Conservation (phyloP, 2,329 filamentous ascomycete species). For the Didymella glomerata region DNA sequence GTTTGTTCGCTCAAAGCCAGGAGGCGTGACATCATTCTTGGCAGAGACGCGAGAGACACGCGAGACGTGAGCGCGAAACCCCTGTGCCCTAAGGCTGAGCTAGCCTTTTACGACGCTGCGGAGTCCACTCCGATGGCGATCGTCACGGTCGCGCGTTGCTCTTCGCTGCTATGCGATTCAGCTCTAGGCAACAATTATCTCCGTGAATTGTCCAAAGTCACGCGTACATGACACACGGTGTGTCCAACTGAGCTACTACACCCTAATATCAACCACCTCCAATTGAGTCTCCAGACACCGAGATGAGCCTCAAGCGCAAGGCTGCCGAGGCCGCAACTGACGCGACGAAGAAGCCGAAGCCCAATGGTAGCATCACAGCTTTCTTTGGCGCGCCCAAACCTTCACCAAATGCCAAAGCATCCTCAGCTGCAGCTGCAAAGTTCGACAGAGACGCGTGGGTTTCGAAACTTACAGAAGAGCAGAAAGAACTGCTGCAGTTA, state of each 20-base stretch:
- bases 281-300: slow-evolving; percentile 8
- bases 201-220: not conserved
- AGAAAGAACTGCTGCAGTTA: slow-evolving; percentile 80
- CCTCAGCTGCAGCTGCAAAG: slow-evolving; percentile 44
- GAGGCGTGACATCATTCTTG: slow-evolving; percentile 32
- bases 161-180: slow-evolving; percentile 11
- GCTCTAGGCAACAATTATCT: slow-evolving; percentile 2
- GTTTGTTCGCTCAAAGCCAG: not conserved
- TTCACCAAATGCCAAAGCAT: slow-evolving; percentile 37
- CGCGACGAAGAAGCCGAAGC: slow-evolving; percentile 60
- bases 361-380: slow-evolving; percentile 81
- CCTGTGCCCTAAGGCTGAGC: slow-evolving; percentile 25
- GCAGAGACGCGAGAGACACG: slow-evolving; percentile 9
- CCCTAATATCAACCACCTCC: too few relatives aligned
- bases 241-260: not conserved
- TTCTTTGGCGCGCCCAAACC: slow-evolving; percentile 78
- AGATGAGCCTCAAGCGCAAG: slow-evolving; percentile 62
- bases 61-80: slow-evolving; percentile 23
- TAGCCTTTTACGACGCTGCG: slow-evolving; percentile 27
- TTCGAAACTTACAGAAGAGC: slow-evolving; percentile 78
- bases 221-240: not conserved
- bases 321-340: slow-evolving; percentile 56
- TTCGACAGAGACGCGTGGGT: slow-evolving; percentile 95
- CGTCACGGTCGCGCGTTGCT: slow-evolving; percentile 23
- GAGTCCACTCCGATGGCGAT: slow-evolving; percentile 11